Conservation (phyloP, 2,329 filamentous ascomycete species). For the Penicillium sp. region DNA sequence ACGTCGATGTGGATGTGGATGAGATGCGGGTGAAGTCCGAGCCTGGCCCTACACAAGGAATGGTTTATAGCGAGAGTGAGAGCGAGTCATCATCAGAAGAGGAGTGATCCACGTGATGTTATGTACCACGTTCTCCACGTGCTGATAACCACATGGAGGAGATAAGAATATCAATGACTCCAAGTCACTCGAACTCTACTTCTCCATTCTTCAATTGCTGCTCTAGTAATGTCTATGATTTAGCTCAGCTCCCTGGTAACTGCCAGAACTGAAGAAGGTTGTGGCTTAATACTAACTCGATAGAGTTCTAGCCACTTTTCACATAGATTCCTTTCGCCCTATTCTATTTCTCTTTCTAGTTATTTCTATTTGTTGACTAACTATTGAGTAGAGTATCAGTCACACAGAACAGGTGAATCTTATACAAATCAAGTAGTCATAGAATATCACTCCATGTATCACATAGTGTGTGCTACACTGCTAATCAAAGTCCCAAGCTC, state of each 20-base stretch:
- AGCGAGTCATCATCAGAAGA: neutral
- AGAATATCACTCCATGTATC: conserved; percentile 5
- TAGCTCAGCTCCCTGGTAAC: neutral
- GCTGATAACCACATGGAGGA: neutral
- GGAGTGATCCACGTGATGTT: neutral
- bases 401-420: neutral
- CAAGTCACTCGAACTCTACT: neutral
- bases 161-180: neutral
- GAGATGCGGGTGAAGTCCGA: conserved; percentile 10
- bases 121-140: neutral
- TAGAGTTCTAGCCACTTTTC: neutral
- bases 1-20: conserved; percentile 15
- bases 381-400: neutral
- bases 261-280: neutral
- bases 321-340: neutral
- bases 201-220: too few relatives aligned
- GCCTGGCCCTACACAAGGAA: conserved; percentile 12
- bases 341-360: too few relatives aligned
- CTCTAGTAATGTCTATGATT: neutral
- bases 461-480: conserved; percentile 19
- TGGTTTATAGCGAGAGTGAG: conserved; percentile 2
- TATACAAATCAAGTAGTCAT: neutral
- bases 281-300: neutral
- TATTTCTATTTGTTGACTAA: too few relatives aligned
- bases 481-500: conserved; percentile 16